Evolutionary conservation across 106 monocot genomes (phyloP).

Genomic region (Dioscorea zingiberensis): DNA sequence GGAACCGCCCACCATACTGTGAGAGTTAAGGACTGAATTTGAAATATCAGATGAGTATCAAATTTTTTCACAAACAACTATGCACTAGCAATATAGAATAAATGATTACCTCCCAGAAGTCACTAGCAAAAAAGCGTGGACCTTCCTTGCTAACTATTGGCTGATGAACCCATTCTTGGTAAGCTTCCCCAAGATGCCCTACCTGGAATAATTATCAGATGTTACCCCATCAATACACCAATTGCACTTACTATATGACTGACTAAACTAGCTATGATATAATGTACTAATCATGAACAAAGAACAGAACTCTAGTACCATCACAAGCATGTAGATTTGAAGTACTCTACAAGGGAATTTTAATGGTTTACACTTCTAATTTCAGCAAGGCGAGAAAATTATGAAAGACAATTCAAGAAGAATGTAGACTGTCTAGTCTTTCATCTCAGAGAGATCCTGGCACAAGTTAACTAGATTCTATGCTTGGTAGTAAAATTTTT

Average conservation of each 20-base stretch:
- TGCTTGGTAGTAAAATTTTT: no score
- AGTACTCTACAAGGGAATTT: no score
- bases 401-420: no score
- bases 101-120: slow-evolving; percentile 52
- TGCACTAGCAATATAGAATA: neutral
- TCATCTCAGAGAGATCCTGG: no score
- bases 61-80: neutral
- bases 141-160: slow-evolving; percentile 82
- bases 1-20: slow-evolving; percentile 86
- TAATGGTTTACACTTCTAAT: no score
- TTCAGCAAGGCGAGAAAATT: neutral
- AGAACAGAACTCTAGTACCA: no score
- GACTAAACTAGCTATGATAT: neutral
- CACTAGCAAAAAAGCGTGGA: slow-evolving; percentile 63
- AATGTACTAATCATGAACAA: neutral
- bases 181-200: slow-evolving; percentile 73
- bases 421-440: no score
- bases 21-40: slow-evolving; percentile 59
- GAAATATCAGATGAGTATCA: neutral
- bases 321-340: no score
- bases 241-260: neutral
- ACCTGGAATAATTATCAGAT: slow-evolving; percentile 24
- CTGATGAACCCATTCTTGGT: slow-evolving; percentile 84
- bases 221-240: neutral
- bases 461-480: no score